phyloP scores from a whole-genome alignment of 2,329 filamentous ascomycete species.

The Verticillium isaacii region DNA sequence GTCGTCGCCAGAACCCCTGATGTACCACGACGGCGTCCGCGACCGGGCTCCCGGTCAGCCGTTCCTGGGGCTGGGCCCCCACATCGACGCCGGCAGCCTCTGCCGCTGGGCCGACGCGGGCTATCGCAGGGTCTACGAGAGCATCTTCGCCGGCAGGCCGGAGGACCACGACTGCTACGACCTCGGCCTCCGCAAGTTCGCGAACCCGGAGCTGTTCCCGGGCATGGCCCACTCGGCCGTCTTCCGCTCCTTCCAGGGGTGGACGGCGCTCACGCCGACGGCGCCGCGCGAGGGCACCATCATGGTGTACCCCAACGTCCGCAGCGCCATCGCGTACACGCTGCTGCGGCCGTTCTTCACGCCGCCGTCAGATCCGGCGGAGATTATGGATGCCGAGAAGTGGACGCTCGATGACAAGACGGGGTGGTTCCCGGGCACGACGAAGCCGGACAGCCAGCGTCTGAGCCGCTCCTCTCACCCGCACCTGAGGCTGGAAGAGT shows the following conservation, averaged over 20 bases:
- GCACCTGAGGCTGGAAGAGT: slow-evolving; percentile 30
- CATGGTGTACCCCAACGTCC: slow-evolving; percentile 33
- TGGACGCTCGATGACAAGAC: slow-evolving; percentile 27
- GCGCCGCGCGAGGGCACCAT: slow-evolving; percentile 28
- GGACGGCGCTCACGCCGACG: slow-evolving; percentile 33
- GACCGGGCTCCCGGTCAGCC: slow-evolving; percentile 28
- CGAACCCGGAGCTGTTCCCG: slow-evolving; percentile 27
- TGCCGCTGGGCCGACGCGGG: slow-evolving; percentile 34
- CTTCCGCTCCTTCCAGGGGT: slow-evolving; percentile 33
- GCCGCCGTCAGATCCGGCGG: slow-evolving; percentile 19
- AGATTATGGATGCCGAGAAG: slow-evolving; percentile 28
- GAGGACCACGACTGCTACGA: slow-evolving; percentile 31
- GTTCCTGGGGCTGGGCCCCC: slow-evolving; percentile 35
- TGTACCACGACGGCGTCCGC: slow-evolving; percentile 33
- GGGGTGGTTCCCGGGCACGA: slow-evolving; percentile 32
- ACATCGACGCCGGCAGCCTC: slow-evolving; percentile 37
- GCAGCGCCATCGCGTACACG: slow-evolving; percentile 30
- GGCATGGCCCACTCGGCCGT: slow-evolving; percentile 29
- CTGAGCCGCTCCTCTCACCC: slow-evolving; percentile 30
- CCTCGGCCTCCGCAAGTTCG: slow-evolving; percentile 26
- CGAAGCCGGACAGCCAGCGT: slow-evolving; percentile 24
- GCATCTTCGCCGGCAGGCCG: slow-evolving; percentile 30
- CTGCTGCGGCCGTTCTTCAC: slow-evolving; percentile 36
- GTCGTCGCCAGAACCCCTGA: slow-evolving; percentile 27
- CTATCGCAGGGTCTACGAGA: slow-evolving; percentile 29